These are phyloP conservation scores for Fusarium vanettenii DNA, from an alignment of 2,329 filamentous ascomycete genomes.

Conservation along the genomic window DNA sequence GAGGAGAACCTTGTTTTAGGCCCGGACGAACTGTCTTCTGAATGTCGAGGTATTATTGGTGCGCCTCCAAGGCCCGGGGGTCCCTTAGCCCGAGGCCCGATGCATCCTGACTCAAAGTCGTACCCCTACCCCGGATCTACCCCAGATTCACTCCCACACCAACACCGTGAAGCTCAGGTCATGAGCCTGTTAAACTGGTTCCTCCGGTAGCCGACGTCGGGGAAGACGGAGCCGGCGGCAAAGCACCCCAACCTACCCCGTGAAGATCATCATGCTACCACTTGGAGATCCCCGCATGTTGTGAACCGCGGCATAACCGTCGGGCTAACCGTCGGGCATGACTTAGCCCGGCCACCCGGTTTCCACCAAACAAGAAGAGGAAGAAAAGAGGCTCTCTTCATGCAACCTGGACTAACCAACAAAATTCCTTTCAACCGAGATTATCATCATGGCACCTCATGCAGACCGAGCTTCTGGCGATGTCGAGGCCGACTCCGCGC, in stretches of 20 bases:
- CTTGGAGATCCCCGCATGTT: background rate
- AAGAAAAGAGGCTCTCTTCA: background rate
- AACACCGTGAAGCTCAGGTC: background rate
- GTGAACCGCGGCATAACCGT: background rate
- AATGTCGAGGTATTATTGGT: background rate
- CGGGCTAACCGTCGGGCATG: background rate
- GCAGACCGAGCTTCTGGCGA: background rate
- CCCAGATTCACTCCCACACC: slow-evolving; percentile 19
- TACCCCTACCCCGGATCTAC: slow-evolving; percentile 34
- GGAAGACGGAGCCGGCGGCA: background rate
- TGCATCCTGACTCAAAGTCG: background rate
- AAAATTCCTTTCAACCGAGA: background rate
- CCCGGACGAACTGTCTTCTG: background rate
- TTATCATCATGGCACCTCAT: background rate
- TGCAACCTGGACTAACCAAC: background rate
- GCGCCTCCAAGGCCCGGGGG: background rate
- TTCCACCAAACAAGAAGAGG: background rate
- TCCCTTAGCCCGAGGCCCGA: slow-evolving; percentile 27
- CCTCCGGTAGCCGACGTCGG: background rate
- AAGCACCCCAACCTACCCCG: background rate
- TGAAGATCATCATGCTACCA: background rate
- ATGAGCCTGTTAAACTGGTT: background rate
- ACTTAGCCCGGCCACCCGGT: background rate
- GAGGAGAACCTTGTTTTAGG: background rate
- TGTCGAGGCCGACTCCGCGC: background rate